Evolutionary conservation across 1,284 basidiomycete species (phyloP).

Genomic region (Melampsora americana): DNA sequence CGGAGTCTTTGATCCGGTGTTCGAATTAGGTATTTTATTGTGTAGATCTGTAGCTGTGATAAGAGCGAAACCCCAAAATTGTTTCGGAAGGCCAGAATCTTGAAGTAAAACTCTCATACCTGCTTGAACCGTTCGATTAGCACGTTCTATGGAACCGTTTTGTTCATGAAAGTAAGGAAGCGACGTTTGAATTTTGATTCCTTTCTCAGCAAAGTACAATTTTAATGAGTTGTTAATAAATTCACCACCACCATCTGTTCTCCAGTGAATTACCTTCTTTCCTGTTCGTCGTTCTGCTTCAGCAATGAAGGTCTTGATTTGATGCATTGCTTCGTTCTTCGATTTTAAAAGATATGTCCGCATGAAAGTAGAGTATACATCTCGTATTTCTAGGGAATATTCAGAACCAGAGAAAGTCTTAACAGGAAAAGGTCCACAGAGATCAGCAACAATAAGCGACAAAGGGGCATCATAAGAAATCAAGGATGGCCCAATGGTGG

Average conservation of each 20-base stretch:
- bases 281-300: neutral
- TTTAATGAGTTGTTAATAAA: neutral
- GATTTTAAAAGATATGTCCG: neutral
- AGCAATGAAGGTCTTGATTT: neutral
- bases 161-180: slow-evolving; percentile 20
- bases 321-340: neutral
- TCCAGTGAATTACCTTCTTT: neutral
- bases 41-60: too few relatives aligned
- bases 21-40: too few relatives aligned
- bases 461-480: too few relatives aligned
- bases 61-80: too few relatives aligned
- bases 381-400: neutral
- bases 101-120: neutral
- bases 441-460: too few relatives aligned
- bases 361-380: neutral
- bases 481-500: too few relatives aligned
- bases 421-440: neutral
- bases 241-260: neutral
- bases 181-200: neutral
- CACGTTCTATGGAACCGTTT: neutral
- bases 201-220: neutral
- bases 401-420: neutral
- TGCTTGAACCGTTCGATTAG: slow-evolving; percentile 8
- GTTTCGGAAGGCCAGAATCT: neutral
- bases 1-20: too few relatives aligned